Conservation (phyloP, 176 grass and related monocot genomes). For the Eleusine indica region DNA sequence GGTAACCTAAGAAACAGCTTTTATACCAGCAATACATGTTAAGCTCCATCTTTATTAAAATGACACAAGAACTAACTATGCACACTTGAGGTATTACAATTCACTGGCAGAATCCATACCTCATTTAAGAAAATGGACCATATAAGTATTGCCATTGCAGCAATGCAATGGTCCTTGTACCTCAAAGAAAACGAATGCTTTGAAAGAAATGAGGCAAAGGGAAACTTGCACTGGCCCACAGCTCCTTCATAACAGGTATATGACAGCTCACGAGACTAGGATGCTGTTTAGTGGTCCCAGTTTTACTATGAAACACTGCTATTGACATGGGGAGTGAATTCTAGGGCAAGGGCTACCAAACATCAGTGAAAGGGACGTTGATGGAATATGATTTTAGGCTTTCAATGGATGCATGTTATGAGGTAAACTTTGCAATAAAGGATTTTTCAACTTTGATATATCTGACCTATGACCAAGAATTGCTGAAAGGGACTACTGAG, state of each 20-base stretch:
- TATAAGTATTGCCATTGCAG: constrained; percentile 18
- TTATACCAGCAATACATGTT: constrained; percentile 9
- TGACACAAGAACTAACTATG: constrained; percentile 31
- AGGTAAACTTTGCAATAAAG: background rate
- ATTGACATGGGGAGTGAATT: background rate
- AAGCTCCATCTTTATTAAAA: constrained; percentile 37
- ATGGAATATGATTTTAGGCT: background rate
- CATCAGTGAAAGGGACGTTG: background rate
- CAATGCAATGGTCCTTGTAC: constrained; percentile 1
- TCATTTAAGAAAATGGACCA: constrained; percentile 23
- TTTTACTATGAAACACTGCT: background rate
- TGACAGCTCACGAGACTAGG: background rate
- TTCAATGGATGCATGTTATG: background rate
- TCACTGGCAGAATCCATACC: constrained; percentile 1
- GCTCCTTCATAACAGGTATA: background rate
- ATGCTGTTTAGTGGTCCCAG: background rate
- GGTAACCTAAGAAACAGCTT: constrained; percentile 3
- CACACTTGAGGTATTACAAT: constrained; percentile 8
- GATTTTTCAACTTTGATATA: background rate
- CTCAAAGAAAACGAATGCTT: background rate
- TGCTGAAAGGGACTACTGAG: background rate
- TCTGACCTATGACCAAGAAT: constrained; percentile 7
- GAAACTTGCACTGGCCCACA: background rate
- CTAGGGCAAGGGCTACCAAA: background rate
- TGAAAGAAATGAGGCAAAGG: constrained; percentile 6